These are phyloP conservation scores for Naganishia randhawae DNA, from an alignment of 768 basidiomycete genomes.

Conservation along the genomic window DNA sequence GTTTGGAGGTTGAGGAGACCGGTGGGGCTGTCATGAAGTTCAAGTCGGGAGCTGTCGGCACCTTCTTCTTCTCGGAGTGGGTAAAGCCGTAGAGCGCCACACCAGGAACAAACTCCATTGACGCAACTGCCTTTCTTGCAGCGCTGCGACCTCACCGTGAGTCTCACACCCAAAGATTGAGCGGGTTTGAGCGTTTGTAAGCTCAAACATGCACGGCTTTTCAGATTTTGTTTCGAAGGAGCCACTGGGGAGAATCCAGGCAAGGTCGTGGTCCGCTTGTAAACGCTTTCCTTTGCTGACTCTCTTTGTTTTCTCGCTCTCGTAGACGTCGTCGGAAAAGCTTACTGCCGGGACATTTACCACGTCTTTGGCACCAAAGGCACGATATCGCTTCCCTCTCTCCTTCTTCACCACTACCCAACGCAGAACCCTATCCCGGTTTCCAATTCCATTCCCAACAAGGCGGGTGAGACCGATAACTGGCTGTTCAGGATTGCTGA, in stretches of 20 bases:
- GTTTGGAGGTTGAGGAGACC: conserved; percentile 34
- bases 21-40: conserved; percentile 32
- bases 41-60: conserved; percentile 33
- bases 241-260: conserved; percentile 39
- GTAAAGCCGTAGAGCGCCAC: not conserved
- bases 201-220: not conserved
- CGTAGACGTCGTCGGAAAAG: not conserved
- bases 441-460: conserved; percentile 30
- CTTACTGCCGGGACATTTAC: conserved; percentile 28
- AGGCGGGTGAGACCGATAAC: conserved; percentile 2
- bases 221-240: conserved; percentile 24
- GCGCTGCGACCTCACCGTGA: conserved; percentile 33
- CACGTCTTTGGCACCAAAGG: conserved; percentile 31
- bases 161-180: not conserved
- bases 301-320: not conserved
- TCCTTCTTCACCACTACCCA: conserved; percentile 6
- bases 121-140: not conserved
- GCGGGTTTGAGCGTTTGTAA: not conserved
- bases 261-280: conserved; percentile 5
- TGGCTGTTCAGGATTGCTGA: conserved; percentile 22
- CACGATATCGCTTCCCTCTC: conserved; percentile 12
- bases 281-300: not conserved
- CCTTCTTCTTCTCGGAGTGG: conserved; percentile 37
- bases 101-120: not conserved
- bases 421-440: conserved; percentile 8